These are phyloP conservation scores for Dichotomocladium elegans DNA, from an alignment of 371 early-diverging fungal species.

Conservation along the genomic window DNA sequence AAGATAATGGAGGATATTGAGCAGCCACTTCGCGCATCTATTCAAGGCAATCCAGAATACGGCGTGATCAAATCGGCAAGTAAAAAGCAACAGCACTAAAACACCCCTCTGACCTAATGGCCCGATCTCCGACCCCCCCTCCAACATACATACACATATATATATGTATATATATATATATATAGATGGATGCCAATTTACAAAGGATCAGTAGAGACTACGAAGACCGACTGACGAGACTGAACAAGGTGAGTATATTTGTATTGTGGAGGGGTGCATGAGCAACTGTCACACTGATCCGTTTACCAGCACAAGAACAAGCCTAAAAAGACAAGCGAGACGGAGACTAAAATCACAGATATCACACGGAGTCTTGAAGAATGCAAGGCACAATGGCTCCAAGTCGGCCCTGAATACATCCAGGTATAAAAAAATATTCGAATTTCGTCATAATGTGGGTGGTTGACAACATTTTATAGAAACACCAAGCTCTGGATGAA, in stretches of 20 bases:
- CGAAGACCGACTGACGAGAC: slow-evolving; percentile 42
- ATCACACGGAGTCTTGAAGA: slow-evolving; percentile 20
- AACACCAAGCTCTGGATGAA: slow-evolving; percentile 48
- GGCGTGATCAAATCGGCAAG: slow-evolving; percentile 15
- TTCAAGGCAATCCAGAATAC: slow-evolving; percentile 14
- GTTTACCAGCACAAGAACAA: slow-evolving; percentile 33
- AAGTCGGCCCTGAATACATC: slow-evolving; percentile 38
- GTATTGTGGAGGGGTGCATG: neutral
- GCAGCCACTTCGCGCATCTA: slow-evolving; percentile 28
- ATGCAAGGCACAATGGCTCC: slow-evolving; percentile 32
- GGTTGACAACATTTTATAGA: slow-evolving; percentile 17
- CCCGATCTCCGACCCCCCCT: no score
- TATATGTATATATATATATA: slow-evolving; percentile 9
- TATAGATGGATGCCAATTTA: slow-evolving; percentile 35
- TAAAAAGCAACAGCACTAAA: no score
- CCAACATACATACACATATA: no score
- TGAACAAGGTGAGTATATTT: slow-evolving; percentile 26
- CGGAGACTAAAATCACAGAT: slow-evolving; percentile 24
- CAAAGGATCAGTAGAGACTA: slow-evolving; percentile 42
- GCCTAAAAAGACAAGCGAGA: slow-evolving; percentile 32
- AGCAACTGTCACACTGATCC: neutral
- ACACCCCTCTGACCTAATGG: no score
- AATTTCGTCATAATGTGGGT: neutral
- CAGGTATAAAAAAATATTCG: slow-evolving; percentile 26
- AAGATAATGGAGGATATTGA: slow-evolving; percentile 45